Percentiles rank a stretch among this genome's conserved stretches.
Conservation (phyloP, 108 stramenopile species). For the Poteriospumella lacustris region DNA sequence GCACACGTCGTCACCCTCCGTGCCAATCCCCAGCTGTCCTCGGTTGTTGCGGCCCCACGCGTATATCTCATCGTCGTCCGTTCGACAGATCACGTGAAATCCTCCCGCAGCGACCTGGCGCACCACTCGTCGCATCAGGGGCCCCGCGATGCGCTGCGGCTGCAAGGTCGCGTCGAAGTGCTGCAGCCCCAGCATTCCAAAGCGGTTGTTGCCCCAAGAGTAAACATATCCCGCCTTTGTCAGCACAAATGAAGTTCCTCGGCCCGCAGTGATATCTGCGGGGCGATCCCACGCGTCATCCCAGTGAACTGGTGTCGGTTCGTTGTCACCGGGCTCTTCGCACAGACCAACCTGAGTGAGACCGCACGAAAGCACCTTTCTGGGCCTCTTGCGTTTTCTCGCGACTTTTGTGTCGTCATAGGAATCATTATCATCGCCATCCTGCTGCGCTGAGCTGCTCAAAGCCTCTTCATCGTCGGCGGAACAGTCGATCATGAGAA, state of each 20-base stretch:
- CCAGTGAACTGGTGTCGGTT: background rate
- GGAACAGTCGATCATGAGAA: background rate
- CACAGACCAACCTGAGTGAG: background rate
- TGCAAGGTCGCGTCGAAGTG: background rate
- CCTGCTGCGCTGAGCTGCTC: no score
- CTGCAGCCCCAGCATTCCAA: background rate
- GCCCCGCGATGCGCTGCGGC: background rate
- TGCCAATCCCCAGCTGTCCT: conserved; percentile 1
- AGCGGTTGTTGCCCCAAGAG: background rate
- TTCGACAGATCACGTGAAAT: background rate
- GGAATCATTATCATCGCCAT: background rate
- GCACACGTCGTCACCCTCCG: no score
- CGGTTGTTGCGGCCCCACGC: background rate
- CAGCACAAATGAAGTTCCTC: background rate
- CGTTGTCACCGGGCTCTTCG: background rate
- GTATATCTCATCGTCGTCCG: background rate
- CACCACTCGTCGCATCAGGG: background rate
- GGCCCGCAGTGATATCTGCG: background rate
- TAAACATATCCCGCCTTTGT: background rate
- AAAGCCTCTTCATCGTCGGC: background rate
- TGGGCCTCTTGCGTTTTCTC: background rate
- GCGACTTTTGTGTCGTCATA: background rate
- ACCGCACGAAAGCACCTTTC: background rate
- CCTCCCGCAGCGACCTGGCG: background rate
- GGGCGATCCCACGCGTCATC: background rate